A percentile compares a stretch with the other conserved stretches of the same genome.
These are phyloP conservation scores for Camellia granthamiana DNA, from an alignment of 148 eudicot species.

Conservation along the genomic window DNA sequence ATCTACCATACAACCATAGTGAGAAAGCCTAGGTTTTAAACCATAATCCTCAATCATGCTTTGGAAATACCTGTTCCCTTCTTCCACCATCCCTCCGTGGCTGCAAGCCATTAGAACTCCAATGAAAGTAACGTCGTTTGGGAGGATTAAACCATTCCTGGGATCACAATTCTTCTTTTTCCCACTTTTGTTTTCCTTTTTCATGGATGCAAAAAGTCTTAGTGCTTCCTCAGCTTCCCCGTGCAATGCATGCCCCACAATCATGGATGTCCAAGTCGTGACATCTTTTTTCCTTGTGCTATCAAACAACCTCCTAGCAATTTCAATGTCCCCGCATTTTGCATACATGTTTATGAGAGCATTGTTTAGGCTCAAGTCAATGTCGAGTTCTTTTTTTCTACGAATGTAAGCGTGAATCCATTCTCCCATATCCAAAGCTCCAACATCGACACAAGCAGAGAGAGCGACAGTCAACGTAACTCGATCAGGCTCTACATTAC, in stretches of 20 bases:
- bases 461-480: constrained; percentile 38
- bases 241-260: constrained; percentile 48
- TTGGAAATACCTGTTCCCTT: constrained; percentile 40
- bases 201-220: constrained; percentile 38
- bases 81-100: constrained; percentile 46
- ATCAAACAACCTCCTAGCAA: constrained; percentile 33
- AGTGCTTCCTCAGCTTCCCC: constrained; percentile 43
- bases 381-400: constrained; percentile 12
- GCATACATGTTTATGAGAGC: constrained; percentile 45
- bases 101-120: constrained; percentile 58
- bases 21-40: constrained; percentile 39
- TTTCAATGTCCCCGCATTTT: constrained; percentile 40
- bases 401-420: constrained; percentile 33
- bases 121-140: constrained; percentile 45
- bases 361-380: constrained; percentile 31
- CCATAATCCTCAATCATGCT: constrained; percentile 41
- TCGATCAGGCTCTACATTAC: constrained; percentile 38
- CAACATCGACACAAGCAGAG: constrained; percentile 44
- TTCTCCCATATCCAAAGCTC: constrained; percentile 41
- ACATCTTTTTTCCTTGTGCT: constrained; percentile 36
- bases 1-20: constrained; percentile 54
- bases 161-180: constrained; percentile 5
- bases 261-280: constrained; percentile 56
- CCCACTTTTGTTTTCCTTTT: background rate
- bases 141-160: constrained; percentile 15